Base-by-base conservation (phyloP, 441 rosid genomes). In the Euphorbia schlechtendalii region DNA sequence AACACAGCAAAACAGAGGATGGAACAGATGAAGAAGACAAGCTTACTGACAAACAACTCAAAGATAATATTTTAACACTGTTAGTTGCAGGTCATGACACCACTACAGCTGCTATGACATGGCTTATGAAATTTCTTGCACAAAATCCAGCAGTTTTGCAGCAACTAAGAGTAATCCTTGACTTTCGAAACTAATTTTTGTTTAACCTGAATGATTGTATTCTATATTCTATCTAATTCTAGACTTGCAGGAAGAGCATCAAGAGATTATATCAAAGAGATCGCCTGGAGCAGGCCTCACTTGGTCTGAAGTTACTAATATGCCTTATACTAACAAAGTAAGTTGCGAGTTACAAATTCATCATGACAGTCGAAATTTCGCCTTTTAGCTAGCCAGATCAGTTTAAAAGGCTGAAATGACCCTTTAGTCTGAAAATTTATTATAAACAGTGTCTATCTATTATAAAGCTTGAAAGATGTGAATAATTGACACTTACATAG, bases 11-110 rank as follows among this genome's bases (percentile, higher is more conserved):
- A 74, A 73, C 58, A 49, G 43, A 64, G 14, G 69, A 69, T 24
- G 71, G 22, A 62, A 68, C 71, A 36, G 77, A 66, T 4, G 60
- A 56, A 41, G 84, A 67, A 65, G 69, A 84, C 32, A 84, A 84
- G 71, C 82, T 86, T 64, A 77, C 86, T 0, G 89, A 84, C 65
- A 56, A 68, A 48, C 89, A 83, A 55, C 56, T 84, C 65, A 86
- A 83, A 71, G 89, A 81, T 74, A 83, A 84, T 51, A 65, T 86
- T 36, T 59, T 84, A n/a, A 84, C 92, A 56, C 79, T 86, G 22
- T 76, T 86, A 20, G 78, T 86, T 68, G 89, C 89, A 25, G 89
- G 92, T 4, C 92, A 84, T 68, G 86, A 84, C 57, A 86, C 92
- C 57, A 84, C 87, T 4, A 82, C 86, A 12, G 85, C 92, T 58